Percentiles rank a stretch among this genome's conserved stretches.
These are phyloP conservation scores for California macrophylla DNA, from an alignment of 441 rosid genomes.

Conservation along the genomic window DNA sequence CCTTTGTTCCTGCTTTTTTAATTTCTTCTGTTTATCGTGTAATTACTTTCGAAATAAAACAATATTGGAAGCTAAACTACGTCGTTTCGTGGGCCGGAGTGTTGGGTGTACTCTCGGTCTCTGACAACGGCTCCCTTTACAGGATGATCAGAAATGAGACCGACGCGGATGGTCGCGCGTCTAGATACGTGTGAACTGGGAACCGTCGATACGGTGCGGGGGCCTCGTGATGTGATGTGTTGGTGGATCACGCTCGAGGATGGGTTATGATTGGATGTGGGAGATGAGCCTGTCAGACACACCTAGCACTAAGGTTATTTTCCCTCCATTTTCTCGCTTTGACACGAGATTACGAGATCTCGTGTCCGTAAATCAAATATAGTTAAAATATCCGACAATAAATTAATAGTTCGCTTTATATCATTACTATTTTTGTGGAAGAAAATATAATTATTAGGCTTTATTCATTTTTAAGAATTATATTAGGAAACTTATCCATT, in stretches of 20 bases:
- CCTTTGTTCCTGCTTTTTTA: neutral
- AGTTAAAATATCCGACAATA: neutral
- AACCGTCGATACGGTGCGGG: neutral
- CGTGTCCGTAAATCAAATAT: neutral
- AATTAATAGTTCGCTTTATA: neutral
- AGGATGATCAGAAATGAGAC: neutral
- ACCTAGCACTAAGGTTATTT: slow-evolving; percentile 22
- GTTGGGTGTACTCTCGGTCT: slow-evolving; percentile 9
- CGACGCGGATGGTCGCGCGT: slow-evolving; percentile 15
- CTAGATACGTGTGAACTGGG: neutral
- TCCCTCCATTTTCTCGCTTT: slow-evolving; percentile 15
- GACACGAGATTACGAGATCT: slow-evolving; percentile 6
- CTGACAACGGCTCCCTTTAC: slow-evolving; percentile 25
- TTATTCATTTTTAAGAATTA: neutral
- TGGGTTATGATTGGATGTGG: neutral
- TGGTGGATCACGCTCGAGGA: neutral
- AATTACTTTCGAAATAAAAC: neutral
- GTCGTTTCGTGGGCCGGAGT: slow-evolving; percentile 16
- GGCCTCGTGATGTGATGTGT: neutral
- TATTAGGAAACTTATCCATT: neutral
- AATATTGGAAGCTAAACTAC: slow-evolving; percentile 2
- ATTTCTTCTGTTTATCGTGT: neutral
- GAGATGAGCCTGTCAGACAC: slow-evolving; percentile 26
- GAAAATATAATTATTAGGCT: too few relatives aligned
- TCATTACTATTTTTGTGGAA: neutral